Conservation (phyloP, 768 basidiomycete genomes). For the Tylopilus plumbeoviolaceoides region DNA sequence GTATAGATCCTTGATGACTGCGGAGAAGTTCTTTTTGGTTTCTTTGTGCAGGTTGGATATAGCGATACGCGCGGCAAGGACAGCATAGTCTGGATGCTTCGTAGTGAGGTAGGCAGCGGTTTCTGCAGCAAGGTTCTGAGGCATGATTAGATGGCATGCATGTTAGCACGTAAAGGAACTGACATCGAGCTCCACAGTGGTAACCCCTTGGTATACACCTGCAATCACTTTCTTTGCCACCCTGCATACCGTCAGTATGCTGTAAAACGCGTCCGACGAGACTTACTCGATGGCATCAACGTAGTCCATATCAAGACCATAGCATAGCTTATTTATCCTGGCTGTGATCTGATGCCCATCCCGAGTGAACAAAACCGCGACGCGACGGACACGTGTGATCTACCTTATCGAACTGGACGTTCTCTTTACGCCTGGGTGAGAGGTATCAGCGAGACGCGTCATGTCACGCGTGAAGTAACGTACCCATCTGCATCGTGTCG, state of each 20-base stretch:
- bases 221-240: constrained; percentile 89
- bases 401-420: constrained; percentile 91
- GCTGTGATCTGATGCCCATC: constrained; percentile 64
- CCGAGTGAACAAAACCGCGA: constrained; percentile 16
- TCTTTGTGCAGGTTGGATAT: constrained; percentile 99
- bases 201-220: constrained; percentile 93
- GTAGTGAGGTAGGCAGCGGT: constrained; percentile 98
- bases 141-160: constrained; percentile 2
- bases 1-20: constrained; percentile 89
- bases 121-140: constrained; percentile 90
- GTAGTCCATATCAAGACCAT: constrained; percentile 89
- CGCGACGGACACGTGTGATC: constrained; percentile 15
- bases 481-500: constrained; percentile 43
- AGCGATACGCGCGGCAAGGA: constrained; percentile 97
- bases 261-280: background rate
- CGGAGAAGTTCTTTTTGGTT: constrained; percentile 95
- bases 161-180: constrained; percentile 27
- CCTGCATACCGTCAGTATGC: constrained; percentile 36
- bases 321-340: constrained; percentile 86
- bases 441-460: constrained; percentile 23
- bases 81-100: constrained; percentile 95
- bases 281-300: constrained; percentile 84
- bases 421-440: constrained; percentile 71
- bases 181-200: constrained; percentile 95
- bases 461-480: constrained; percentile 10